A percentile compares a stretch with the other conserved stretches of the same genome.
Evolutionary conservation across 495 filamentous ascomycete genomes (phyloP).

Genomic region (Daldinia childiae): DNA sequence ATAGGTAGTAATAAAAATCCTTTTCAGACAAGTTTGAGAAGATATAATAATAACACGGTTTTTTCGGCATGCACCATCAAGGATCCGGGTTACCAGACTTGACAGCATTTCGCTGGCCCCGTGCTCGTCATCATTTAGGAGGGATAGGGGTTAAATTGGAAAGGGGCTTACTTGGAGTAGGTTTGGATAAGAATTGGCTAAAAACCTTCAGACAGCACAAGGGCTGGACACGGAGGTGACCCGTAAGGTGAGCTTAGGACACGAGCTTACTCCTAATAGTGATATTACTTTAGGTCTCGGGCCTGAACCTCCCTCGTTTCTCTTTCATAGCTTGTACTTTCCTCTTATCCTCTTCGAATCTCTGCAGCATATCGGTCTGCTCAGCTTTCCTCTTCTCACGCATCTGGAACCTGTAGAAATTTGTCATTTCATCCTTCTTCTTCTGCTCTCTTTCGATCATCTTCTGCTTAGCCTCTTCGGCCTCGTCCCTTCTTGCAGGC

Average conservation of each 20-base stretch:
- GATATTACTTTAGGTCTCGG: slow-evolving; percentile 54
- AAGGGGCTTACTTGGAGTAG: slow-evolving; percentile 16
- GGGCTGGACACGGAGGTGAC: neutral
- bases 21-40: slow-evolving; percentile 61
- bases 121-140: slow-evolving; percentile 62
- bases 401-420: slow-evolving; percentile 95
- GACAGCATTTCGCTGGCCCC: slow-evolving; percentile 61
- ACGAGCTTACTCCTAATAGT: neutral
- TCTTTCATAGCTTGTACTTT: slow-evolving; percentile 68
- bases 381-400: slow-evolving; percentile 87
- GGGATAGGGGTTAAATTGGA: neutral
- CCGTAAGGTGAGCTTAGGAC: neutral
- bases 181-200: neutral
- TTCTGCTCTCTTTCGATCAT: slow-evolving; percentile 75
- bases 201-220: neutral
- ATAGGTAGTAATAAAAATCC: neutral
- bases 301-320: slow-evolving; percentile 67
- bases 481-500: slow-evolving; percentile 77
- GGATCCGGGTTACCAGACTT: slow-evolving; percentile 40
- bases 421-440: slow-evolving; percentile 70
- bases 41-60: slow-evolving; percentile 59
- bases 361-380: slow-evolving; percentile 71
- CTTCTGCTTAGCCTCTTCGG: slow-evolving; percentile 73
- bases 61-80: slow-evolving; percentile 53
- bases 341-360: slow-evolving; percentile 72